Conservation (phyloP, 2,329 filamentous ascomycete genomes). For the Drechmeria coniospora region DNA sequence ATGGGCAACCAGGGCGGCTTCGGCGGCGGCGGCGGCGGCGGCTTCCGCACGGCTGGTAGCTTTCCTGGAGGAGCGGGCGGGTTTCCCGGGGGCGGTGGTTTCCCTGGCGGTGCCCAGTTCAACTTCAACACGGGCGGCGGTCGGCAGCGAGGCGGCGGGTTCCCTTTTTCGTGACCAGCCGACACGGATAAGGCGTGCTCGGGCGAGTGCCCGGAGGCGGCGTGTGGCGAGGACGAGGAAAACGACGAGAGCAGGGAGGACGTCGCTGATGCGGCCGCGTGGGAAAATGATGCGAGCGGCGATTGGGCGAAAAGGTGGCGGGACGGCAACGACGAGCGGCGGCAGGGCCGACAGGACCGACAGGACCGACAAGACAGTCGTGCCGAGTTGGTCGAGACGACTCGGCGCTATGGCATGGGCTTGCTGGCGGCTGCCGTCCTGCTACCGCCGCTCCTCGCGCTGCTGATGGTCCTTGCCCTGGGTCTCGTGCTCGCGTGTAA, state of each 20-base stretch:
- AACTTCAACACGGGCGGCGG: slow-evolving; percentile 29
- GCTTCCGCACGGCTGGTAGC: slow-evolving; percentile 35
- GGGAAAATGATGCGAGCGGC: slow-evolving; percentile 8
- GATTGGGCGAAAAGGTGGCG: slow-evolving; percentile 11
- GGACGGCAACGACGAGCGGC: slow-evolving; percentile 15
- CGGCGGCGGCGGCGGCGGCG: slow-evolving; percentile 29
- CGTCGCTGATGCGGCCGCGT: slow-evolving; percentile 7
- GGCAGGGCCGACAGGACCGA: slow-evolving; percentile 21
- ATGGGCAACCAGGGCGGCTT: slow-evolving; percentile 53
- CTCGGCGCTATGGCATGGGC: slow-evolving; percentile 26
- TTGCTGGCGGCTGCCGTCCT: slow-evolving; percentile 29
- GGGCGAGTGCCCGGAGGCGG: too few relatives aligned
- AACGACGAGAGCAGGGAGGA: slow-evolving; percentile 12
- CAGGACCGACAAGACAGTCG: too few relatives aligned
- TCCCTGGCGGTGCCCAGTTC: slow-evolving; percentile 27
- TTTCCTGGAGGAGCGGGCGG: slow-evolving; percentile 35
- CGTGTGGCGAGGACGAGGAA: slow-evolving; percentile 17
- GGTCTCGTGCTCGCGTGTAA: slow-evolving; percentile 26
- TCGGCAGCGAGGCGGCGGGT: slow-evolving; percentile 21
- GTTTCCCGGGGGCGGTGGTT: slow-evolving; percentile 25
- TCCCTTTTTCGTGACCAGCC: slow-evolving; percentile 35
- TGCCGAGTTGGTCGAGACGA: slow-evolving; percentile 21
- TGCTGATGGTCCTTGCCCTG: slow-evolving; percentile 17
- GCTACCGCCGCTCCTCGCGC: slow-evolving; percentile 27
- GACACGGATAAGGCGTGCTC: slow-evolving; percentile 18